These are phyloP conservation scores for Osmanthus fragrans DNA, from an alignment of 257 asterid genomes.

Conservation along the genomic window DNA sequence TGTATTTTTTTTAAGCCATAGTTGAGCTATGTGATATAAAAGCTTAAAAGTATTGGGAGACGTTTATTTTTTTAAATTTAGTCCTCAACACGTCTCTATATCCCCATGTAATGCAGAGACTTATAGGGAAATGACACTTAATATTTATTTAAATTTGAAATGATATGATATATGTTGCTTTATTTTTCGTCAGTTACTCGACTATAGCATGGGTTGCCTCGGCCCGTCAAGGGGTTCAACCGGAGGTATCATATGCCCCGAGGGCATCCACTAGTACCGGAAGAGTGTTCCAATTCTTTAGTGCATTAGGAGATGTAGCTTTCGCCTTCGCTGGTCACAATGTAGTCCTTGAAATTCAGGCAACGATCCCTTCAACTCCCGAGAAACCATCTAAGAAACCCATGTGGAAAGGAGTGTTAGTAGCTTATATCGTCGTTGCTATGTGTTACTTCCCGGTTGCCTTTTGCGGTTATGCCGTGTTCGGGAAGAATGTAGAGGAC, in stretches of 20 bases:
- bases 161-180: too few relatives aligned
- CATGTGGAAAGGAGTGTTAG: constrained; percentile 47
- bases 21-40: background rate
- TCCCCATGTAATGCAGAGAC: background rate
- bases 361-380: constrained; percentile 48
- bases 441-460: constrained; percentile 58
- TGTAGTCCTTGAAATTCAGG: constrained; percentile 61
- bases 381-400: constrained; percentile 48
- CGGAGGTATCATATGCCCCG: constrained; percentile 32
- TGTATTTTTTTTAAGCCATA: too few relatives aligned
- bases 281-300: constrained; percentile 35
- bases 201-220: constrained; percentile 58
- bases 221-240: constrained; percentile 22
- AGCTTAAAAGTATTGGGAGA: background rate
- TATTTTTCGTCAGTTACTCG: constrained; percentile 38
- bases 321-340: constrained; percentile 59
- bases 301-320: constrained; percentile 56
- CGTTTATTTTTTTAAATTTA: background rate
- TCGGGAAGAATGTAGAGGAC: constrained; percentile 43
- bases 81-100: background rate
- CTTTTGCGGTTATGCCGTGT: constrained; percentile 39
- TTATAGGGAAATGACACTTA: too few relatives aligned
- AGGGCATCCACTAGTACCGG: constrained; percentile 34
- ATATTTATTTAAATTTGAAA: too few relatives aligned
- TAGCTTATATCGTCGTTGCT: constrained; percentile 46